Base-by-base conservation (phyloP, 2,329 filamentous ascomycete species). In the Penicillium sp. region DNA sequence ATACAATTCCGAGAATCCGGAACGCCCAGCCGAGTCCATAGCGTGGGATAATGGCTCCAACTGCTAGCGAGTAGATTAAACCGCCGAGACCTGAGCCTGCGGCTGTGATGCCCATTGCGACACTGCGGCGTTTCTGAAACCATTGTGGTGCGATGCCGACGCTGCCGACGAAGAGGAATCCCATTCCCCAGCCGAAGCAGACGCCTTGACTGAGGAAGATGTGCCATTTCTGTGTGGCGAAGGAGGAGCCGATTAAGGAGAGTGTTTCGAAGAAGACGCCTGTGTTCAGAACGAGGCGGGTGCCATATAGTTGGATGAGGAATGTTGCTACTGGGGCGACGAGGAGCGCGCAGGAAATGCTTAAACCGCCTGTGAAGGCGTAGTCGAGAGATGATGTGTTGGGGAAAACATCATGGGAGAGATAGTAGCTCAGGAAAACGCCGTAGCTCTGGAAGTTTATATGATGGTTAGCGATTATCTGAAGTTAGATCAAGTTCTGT, bases 151-250 rank as follows among this genome's bases (percentile, higher is more conserved):
- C 75, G 46, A 87, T 82, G 1, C 75, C 73, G 42, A 86, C 82
- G 22, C 76, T 79, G 8, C 80, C 83, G 3, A 85, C 83, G 63
- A 86, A 87, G 1, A 86, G 72, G 59, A 87, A 86, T 0, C 85
- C 85, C 81, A 87, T 85, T 0, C 85, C 85, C 66, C 80, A 79
- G 16, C 85, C 85, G 64, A 87, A 87, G 62, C 83, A 86, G 10
- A 87, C 73, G 2, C 85, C 85, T 62, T 87, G 85, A 42, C 76
- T 79, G 1, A 87, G 77, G 59, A 86, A 85, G 9, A 87, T 75
- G 26, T 87, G 84, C 83, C 84, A 87, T 62, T 84, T 83, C 27
- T 79, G 63, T 1, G 64, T 78, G 13, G 83, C 81, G 60, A 87
- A 87, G 16, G 79, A 82, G 3, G 84, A 82, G 4, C 79, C 80